Percentiles rank a stretch among this genome's conserved stretches.
Conservation (phyloP, 768 basidiomycete species). For the Phallus indusiatus region DNA sequence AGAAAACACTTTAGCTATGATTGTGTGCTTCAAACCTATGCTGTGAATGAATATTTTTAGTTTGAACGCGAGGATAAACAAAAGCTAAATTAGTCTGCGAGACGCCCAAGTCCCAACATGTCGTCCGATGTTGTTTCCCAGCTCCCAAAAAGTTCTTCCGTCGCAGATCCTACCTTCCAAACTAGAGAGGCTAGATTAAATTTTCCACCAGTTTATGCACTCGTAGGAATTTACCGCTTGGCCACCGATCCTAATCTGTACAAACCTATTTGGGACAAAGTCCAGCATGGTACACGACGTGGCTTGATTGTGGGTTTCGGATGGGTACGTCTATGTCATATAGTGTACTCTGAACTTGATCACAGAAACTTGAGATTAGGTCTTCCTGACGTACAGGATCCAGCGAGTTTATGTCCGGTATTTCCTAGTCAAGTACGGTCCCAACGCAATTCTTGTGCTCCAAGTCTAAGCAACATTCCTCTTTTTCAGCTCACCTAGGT, state of each 20-base stretch:
- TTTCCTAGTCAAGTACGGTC: conserved; percentile 51
- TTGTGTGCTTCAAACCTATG: no score
- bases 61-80: no score
- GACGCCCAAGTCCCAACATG: background rate
- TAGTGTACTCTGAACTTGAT: background rate
- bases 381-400: conserved; percentile 56
- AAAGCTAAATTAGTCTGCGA: no score
- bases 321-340: conserved; percentile 43
- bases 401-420: conserved; percentile 58
- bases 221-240: conserved; percentile 79
- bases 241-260: conserved; percentile 63
- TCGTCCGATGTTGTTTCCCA: background rate
- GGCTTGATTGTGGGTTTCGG: conserved; percentile 58
- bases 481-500: conserved; percentile 43
- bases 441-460: background rate
- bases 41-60: no score
- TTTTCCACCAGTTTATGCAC: conserved; percentile 74
- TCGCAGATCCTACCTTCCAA: background rate
- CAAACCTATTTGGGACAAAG: conserved; percentile 77
- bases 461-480: background rate
- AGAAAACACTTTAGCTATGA: background rate
- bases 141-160: background rate
- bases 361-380: conserved; percentile 28
- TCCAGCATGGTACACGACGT: conserved; percentile 63
- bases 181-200: conserved; percentile 36